A percentile compares a stretch with the other conserved stretches of the same genome.
These are phyloP conservation scores for Fistulinella prunicolor DNA, from an alignment of 768 basidiomycete species.

Conservation along the genomic window DNA sequence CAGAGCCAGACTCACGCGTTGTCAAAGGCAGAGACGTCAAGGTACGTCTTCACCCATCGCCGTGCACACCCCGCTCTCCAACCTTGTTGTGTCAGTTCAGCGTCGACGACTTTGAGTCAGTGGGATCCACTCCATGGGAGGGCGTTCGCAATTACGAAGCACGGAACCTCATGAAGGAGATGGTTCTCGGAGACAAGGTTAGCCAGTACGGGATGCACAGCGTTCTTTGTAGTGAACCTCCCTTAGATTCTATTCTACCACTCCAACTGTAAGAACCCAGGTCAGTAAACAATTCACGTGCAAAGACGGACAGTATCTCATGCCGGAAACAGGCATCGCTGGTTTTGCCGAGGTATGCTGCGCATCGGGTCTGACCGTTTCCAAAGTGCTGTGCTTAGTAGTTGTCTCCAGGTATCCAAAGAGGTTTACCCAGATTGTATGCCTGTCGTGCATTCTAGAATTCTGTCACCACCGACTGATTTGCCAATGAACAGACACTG, in stretches of 20 bases:
- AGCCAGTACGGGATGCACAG: slow-evolving; percentile 3
- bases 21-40: slow-evolving; percentile 89
- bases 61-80: no score
- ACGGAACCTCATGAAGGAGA: slow-evolving; percentile 78
- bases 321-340: slow-evolving; percentile 55
- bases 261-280: slow-evolving; percentile 82
- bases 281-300: slow-evolving; percentile 35
- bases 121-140: slow-evolving; percentile 75
- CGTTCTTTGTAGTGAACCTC: not conserved
- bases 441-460: slow-evolving; percentile 27
- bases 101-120: slow-evolving; percentile 78
- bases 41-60: slow-evolving; percentile 33
- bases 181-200: slow-evolving; percentile 74
- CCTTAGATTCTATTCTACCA: slow-evolving; percentile 79
- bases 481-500: slow-evolving; percentile 57
- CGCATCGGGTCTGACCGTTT: not conserved
- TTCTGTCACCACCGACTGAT: slow-evolving; percentile 6
- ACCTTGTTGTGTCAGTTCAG: slow-evolving; percentile 56
- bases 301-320: slow-evolving; percentile 5
- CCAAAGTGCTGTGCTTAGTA: slow-evolving; percentile 3
- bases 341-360: slow-evolving; percentile 73
- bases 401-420: slow-evolving; percentile 55
- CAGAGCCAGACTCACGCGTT: slow-evolving; percentile 79
- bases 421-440: slow-evolving; percentile 90
- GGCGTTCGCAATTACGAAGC: slow-evolving; percentile 87